These are phyloP conservation scores for Madurella fahalii DNA, from an alignment of 2,329 filamentous ascomycete species.

Conservation along the genomic window DNA sequence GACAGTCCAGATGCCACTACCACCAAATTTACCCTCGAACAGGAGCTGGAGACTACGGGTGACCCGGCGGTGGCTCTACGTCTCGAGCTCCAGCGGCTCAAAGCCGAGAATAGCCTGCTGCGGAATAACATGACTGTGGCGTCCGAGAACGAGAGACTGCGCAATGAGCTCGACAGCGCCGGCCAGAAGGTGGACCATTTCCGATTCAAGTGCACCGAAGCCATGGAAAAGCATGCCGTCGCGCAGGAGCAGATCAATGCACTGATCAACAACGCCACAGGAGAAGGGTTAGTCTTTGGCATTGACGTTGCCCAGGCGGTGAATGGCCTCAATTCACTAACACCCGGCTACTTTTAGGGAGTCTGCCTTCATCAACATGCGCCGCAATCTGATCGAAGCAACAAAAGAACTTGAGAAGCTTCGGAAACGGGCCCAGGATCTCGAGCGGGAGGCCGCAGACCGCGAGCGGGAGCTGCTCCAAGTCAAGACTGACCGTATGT, in stretches of 20 bases:
- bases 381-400: constrained; percentile 43
- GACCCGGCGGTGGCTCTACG: constrained; percentile 41
- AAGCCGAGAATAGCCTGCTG: constrained; percentile 58
- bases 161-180: constrained; percentile 53
- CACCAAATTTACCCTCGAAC: constrained; percentile 48
- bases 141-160: constrained; percentile 51
- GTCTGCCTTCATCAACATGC: constrained; percentile 49
- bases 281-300: constrained; percentile 51
- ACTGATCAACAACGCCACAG: constrained; percentile 47
- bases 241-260: constrained; percentile 55
- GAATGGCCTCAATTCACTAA: constrained; percentile 40
- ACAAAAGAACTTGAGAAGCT: constrained; percentile 46
- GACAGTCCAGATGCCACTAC: constrained; percentile 29
- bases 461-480: constrained; percentile 53
- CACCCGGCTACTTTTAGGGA: constrained; percentile 46
- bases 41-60: constrained; percentile 53
- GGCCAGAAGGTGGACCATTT: constrained; percentile 47
- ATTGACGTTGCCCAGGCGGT: constrained; percentile 33
- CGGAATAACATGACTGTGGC: constrained; percentile 51
- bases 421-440: constrained; percentile 40
- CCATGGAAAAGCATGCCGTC: constrained; percentile 56
- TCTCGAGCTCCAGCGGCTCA: constrained; percentile 54
- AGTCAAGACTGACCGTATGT: constrained; percentile 49
- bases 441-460: constrained; percentile 49
- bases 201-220: constrained; percentile 52